Base-by-base conservation (phyloP, 1,284 basidiomycete genomes). In the Rhodotorula sp. region DNA sequence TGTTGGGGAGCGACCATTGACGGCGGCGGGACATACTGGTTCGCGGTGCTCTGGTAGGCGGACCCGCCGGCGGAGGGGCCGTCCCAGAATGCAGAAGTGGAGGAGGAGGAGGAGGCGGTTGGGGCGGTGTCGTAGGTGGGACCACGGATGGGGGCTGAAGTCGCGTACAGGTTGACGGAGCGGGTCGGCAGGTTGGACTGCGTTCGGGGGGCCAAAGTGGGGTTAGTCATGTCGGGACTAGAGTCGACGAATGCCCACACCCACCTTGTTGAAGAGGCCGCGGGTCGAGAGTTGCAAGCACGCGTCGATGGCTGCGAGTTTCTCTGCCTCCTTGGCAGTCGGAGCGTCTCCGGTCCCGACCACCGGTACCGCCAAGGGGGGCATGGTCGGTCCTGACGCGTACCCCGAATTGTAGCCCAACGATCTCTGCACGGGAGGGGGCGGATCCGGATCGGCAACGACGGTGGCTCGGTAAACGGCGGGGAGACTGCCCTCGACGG, bases 221-320 rank as follows among this genome's bases (percentile, higher is more conserved):
- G n/a, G 50, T 62, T 38, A 60, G 56, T 34, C 14, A 19, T 8
- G 10, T 4, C 52, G 31, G 56, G 6, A 45, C 23, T 26, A 19
- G 34, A 23, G 38, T 34, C 34, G 8, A 34, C 34, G 34, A 7
- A 34, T 8, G 34, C 34, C 6, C 34, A 6, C 34, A 50, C 69
- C 45, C 28, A 67, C 69, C 21, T 61, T 68, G 60, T 76, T 77
- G 68, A 79, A 78, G 70, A 89, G 77, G 28, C 87, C 87, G 26
- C 83, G 79, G n/a, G 81, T 80, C 59, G 88, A 83, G 18, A 94
- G 79, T 78, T 93, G 90, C 77, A 90, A 85, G 59, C 89, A 81
- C 8, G 87, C 88, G 64, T 88, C 88, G 21, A 93, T 81, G 0
- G 89, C 88, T 5, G 92, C 91, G 6, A 93, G 82, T 78, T 86